Evolutionary conservation across 1,284 basidiomycete species (phyloP), one percentile per base, ranked within the genome.

Genomic region (Leccinum fallax): DNA sequence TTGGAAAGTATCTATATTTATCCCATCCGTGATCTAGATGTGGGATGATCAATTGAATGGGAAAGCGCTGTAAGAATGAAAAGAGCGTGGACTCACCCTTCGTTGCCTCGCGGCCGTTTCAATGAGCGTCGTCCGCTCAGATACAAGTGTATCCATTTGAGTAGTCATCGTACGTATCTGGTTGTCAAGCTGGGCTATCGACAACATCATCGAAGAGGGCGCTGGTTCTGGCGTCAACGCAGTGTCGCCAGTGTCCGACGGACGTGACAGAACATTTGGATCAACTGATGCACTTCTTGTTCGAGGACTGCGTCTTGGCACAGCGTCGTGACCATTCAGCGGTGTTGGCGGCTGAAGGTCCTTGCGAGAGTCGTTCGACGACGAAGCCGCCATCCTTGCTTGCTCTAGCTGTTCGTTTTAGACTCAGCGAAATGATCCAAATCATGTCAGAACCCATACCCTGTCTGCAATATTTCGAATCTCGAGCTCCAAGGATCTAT

Each of bases 401-500:
- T 66, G 63, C 40, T 66, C 74, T 34, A 76, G 54, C 73, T 73
- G 51, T 43, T 49, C 53, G 46, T 10, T 16, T 56, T 28, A 58
- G 34, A 53, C 8, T 16, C 16, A 48, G 30, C 6, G 8, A 19
- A 55, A 43, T 13, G 6, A n/a, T 30, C 21, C 3, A 0, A 10
- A 21, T 28, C 16, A 28, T 2, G 3, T n/a, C 15, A 58, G 26
- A 30, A 61, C 28, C 28, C 24, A 64, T 60, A 83, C 85, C 67
- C 69, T 75, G 60, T 72, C 71, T 5, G 73, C 68, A 32, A 85
- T 71, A 36, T 65, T 66, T 51, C 76, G 76, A 48, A 86, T 76
- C 66, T 86, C 84, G 9, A 72, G 61, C 60, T 84, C 82, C 60
- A 86, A 65, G 9, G 71, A 69, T 57, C 76, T 77, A 62, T 86